These are phyloP conservation scores for Chlamydomonas urium DNA, from an alignment of 139 green algal genomes.

Conservation along the genomic window DNA sequence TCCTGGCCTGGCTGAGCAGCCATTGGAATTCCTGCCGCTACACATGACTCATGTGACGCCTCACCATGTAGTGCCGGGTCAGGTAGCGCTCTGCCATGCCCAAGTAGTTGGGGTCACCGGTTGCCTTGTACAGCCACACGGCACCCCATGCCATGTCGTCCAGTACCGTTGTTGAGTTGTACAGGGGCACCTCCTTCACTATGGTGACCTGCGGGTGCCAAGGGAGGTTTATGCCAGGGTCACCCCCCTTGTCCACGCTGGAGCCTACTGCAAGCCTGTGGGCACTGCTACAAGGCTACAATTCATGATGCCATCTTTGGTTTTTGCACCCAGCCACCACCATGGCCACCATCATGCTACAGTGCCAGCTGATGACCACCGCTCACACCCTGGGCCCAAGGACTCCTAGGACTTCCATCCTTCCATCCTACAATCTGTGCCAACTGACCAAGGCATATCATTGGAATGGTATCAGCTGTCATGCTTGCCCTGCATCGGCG, in stretches of 20 bases:
- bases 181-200: constrained; percentile 9
- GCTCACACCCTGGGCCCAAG: background rate
- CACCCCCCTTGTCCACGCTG: no score
- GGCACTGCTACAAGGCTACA: background rate
- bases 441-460: no score
- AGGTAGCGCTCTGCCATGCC: constrained; percentile 6
- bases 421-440: no score
- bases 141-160: constrained; percentile 18
- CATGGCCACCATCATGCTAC: background rate
- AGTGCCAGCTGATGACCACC: background rate
- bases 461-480: no score
- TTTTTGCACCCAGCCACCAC: no score
- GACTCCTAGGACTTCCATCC: no score
- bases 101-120: constrained; percentile 1
- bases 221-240: background rate
- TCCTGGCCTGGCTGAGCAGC: no score
- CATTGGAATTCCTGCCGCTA: no score
- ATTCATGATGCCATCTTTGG: background rate
- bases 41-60: no score
- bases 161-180: constrained; percentile 12
- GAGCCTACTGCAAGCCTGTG: no score
- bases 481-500: no score
- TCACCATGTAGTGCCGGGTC: constrained; percentile 8
- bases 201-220: background rate
- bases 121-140: constrained; percentile 12